These are phyloP conservation scores for Ceriops tagal DNA, from an alignment of 345 rosid genomes.

Conservation along the genomic window DNA sequence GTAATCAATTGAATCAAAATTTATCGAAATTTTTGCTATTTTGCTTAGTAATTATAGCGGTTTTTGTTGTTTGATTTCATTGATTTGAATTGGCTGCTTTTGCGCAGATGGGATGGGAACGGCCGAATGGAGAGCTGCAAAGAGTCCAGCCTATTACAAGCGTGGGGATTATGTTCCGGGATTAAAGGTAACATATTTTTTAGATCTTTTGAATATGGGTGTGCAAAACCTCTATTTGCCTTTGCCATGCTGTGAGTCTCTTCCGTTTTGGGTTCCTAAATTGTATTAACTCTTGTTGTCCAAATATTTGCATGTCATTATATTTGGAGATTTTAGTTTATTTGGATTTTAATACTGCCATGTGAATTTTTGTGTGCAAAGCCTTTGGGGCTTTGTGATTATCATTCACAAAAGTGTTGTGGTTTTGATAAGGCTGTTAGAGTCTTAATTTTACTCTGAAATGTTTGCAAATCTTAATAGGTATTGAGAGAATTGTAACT, in stretches of 20 bases:
- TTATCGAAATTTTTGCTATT: neutral
- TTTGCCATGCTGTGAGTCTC: too few relatives aligned
- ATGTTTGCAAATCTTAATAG: too few relatives aligned
- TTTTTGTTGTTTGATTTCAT: slow-evolving; percentile 1
- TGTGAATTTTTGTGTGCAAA: neutral
- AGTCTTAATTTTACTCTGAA: too few relatives aligned
- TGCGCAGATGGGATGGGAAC: slow-evolving; percentile 95
- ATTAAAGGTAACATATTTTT: slow-evolving; percentile 56
- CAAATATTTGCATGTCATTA: too few relatives aligned
- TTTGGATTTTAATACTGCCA: neutral
- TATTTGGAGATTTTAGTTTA: neutral
- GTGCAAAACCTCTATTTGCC: too few relatives aligned
- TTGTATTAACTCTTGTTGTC: neutral
- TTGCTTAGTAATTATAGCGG: neutral
- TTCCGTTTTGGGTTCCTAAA: too few relatives aligned
- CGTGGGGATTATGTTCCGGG: slow-evolving; percentile 99
- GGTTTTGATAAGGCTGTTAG: too few relatives aligned
- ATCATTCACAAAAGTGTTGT: too few relatives aligned
- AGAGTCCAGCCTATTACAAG: slow-evolving; percentile 84
- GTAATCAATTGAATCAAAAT: slow-evolving; percentile 31
- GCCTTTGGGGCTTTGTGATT: too few relatives aligned
- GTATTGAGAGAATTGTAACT: neutral
- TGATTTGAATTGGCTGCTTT: slow-evolving; percentile 6
- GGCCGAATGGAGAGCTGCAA: slow-evolving; percentile 97
- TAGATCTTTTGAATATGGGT: too few relatives aligned